A percentile compares a stretch with the other conserved stretches of the same genome.
Evolutionary conservation across 1,139 yeast species (phyloP).

Genomic region (Pichia norvegensis): DNA sequence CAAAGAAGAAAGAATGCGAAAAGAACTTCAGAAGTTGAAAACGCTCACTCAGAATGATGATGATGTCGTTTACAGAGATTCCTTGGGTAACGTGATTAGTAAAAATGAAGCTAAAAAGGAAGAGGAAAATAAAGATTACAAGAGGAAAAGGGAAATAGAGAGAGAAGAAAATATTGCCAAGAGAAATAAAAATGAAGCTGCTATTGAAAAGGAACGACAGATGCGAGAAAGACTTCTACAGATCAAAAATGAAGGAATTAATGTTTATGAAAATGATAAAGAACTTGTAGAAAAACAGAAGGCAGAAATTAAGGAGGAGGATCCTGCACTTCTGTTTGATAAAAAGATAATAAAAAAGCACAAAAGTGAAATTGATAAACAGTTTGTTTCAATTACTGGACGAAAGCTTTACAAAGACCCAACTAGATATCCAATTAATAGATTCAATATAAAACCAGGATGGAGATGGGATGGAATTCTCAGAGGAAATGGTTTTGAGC

Average conservation of each 20-base stretch:
- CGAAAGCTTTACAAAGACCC: conserved; percentile 42
- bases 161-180: conserved; percentile 36
- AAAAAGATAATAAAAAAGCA: conserved; percentile 13
- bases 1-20: conserved; percentile 17
- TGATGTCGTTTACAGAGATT: conserved; percentile 52
- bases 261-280: conserved; percentile 32
- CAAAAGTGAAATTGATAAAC: conserved; percentile 7
- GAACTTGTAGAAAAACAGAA: conserved; percentile 34
- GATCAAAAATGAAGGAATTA: conserved; percentile 22
- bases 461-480: conserved; percentile 90
- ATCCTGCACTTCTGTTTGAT: conserved; percentile 54
- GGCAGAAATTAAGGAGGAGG: conserved; percentile 44
- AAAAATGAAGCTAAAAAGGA: not conserved
- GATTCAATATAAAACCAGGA: conserved; percentile 77
- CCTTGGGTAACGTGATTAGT: conserved; percentile 36
- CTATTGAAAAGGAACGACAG: conserved; percentile 3
- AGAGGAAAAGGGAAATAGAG: conserved; percentile 13
- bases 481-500: conserved; percentile 86
- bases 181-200: conserved; percentile 25
- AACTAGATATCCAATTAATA: conserved; percentile 46
- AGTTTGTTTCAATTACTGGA: conserved; percentile 31
- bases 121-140: conserved; percentile 34
- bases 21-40: conserved; percentile 14
- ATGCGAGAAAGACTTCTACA: conserved; percentile 10
- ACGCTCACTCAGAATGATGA: not conserved